These are phyloP conservation scores for Lippia alba DNA, from an alignment of 305 asterid species.

Conservation along the genomic window DNA sequence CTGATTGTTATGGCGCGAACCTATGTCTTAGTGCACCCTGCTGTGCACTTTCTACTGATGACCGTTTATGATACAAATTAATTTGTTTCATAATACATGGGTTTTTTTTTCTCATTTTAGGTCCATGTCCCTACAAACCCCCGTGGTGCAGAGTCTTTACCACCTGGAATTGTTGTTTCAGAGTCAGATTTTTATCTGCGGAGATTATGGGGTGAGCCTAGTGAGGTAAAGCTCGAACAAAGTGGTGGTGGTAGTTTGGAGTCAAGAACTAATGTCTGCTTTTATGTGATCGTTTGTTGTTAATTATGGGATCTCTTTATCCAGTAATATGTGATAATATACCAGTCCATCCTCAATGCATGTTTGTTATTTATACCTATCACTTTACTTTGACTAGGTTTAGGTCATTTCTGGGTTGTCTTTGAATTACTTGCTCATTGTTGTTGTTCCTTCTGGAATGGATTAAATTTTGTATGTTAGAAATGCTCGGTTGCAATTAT, in stretches of 20 bases:
- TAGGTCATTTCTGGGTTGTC: constrained; percentile 16
- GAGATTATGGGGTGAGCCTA: constrained; percentile 92
- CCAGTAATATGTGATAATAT: not conserved
- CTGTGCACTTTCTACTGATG: constrained; percentile 23
- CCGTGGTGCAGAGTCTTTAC: constrained; percentile 85
- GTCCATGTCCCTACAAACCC: constrained; percentile 82
- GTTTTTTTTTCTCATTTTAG: constrained; percentile 43
- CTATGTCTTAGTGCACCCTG: constrained; percentile 10
- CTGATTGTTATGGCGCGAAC: too few species aligned
- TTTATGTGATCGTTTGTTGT: not conserved
- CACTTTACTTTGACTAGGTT: not conserved
- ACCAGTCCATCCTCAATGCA: constrained; percentile 9
- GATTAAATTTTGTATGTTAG: constrained; percentile 18
- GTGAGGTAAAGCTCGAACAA: constrained; percentile 57
- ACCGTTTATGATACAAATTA: constrained; percentile 12
- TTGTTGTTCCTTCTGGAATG: constrained; percentile 16
- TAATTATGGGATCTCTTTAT: constrained; percentile 7
- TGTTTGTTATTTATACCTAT: not conserved
- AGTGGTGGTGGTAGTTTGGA: constrained; percentile 15
- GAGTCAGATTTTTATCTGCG: constrained; percentile 79
- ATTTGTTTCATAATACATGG: not conserved
- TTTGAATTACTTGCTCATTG: constrained; percentile 3
- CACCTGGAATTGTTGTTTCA: constrained; percentile 89
- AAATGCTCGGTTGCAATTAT: constrained; percentile 9
- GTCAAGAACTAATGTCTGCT: not conserved